These are phyloP conservation scores for Erodium moschatum DNA, from an alignment of 441 rosid species.

Conservation along the genomic window DNA sequence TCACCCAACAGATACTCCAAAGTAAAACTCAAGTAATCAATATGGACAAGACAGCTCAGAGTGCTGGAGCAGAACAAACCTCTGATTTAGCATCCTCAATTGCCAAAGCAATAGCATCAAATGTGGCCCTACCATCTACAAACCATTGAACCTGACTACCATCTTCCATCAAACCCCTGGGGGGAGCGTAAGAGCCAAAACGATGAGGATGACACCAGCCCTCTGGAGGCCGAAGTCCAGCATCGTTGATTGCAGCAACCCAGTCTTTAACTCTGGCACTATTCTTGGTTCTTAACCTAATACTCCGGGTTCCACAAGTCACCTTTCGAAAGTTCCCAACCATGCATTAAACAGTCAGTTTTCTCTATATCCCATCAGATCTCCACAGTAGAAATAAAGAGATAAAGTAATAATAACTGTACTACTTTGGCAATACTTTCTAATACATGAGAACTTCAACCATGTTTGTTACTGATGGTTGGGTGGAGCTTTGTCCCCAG, in stretches of 20 bases:
- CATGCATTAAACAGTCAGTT: no score
- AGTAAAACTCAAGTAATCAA: no score
- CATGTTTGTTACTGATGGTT: no score
- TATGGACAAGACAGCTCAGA: no score
- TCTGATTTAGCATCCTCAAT: constrained; percentile 95
- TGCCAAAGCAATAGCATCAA: constrained; percentile 77
- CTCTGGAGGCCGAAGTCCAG: constrained; percentile 95
- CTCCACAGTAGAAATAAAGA: no score
- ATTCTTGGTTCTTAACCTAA: constrained; percentile 68
- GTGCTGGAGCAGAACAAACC: constrained; percentile 38
- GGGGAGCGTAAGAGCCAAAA: constrained; percentile 97
- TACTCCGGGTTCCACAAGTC: constrained; percentile 78
- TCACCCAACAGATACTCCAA: constrained; percentile 19
- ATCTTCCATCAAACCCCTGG: constrained; percentile 91
- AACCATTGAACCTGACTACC: constrained; percentile 99
- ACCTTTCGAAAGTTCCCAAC: constrained; percentile 55
- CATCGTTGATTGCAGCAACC: constrained; percentile 94
- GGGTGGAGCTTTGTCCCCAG: no score
- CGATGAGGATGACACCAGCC: constrained; percentile 99
- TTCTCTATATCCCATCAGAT: no score
- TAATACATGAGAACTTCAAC: no score
- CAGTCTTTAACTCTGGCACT: constrained; percentile 85
- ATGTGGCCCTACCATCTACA: constrained; percentile 89
- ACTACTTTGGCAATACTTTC: no score
- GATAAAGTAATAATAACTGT: no score